These are phyloP conservation scores for Canariomyces notabilis DNA, from an alignment of 2,329 filamentous ascomycete species.

Conservation along the genomic window DNA sequence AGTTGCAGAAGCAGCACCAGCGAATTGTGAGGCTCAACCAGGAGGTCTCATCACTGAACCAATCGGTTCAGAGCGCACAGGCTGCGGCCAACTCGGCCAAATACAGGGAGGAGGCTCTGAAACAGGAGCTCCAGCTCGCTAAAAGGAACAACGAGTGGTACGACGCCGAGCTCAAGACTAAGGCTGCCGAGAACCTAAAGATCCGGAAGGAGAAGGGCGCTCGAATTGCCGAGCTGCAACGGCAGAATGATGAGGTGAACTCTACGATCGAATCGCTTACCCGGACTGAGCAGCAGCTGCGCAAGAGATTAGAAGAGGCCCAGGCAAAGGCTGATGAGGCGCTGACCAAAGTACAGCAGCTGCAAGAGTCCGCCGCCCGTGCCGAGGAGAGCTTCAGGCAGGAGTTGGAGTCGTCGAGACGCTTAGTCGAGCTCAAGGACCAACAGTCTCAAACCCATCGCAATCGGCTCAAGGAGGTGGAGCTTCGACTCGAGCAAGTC, in stretches of 20 bases:
- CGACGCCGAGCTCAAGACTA: slow-evolving; percentile 85
- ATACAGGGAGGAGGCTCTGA: slow-evolving; percentile 83
- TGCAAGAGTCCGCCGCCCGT: slow-evolving; percentile 76
- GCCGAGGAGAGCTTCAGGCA: slow-evolving; percentile 83
- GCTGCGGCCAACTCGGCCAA: slow-evolving; percentile 75
- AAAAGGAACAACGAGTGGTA: slow-evolving; percentile 92
- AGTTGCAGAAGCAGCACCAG: slow-evolving; percentile 82
- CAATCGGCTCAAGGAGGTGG: slow-evolving; percentile 64
- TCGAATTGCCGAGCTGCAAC: slow-evolving; percentile 81
- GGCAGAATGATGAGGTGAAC: slow-evolving; percentile 78
- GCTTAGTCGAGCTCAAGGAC: slow-evolving; percentile 77
- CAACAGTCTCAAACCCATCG: slow-evolving; percentile 70
- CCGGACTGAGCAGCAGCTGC: slow-evolving; percentile 73
- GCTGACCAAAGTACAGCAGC: slow-evolving; percentile 73
- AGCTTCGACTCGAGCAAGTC: slow-evolving; percentile 56
- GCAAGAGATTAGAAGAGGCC: slow-evolving; percentile 74
- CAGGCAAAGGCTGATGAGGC: slow-evolving; percentile 84
- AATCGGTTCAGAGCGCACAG: slow-evolving; percentile 76
- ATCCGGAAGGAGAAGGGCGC: slow-evolving; percentile 93
- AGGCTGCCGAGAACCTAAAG: slow-evolving; percentile 79
- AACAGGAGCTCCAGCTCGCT: slow-evolving; percentile 84
- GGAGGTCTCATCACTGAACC: slow-evolving; percentile 75
- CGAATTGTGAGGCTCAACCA: slow-evolving; percentile 80
- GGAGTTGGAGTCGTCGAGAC: slow-evolving; percentile 74
- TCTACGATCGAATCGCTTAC: slow-evolving; percentile 72